Percentiles rank a stretch among this genome's conserved stretches.
Evolutionary conservation across 176 grass and related monocot genomes (phyloP).

Genomic region (Areca catechu): DNA sequence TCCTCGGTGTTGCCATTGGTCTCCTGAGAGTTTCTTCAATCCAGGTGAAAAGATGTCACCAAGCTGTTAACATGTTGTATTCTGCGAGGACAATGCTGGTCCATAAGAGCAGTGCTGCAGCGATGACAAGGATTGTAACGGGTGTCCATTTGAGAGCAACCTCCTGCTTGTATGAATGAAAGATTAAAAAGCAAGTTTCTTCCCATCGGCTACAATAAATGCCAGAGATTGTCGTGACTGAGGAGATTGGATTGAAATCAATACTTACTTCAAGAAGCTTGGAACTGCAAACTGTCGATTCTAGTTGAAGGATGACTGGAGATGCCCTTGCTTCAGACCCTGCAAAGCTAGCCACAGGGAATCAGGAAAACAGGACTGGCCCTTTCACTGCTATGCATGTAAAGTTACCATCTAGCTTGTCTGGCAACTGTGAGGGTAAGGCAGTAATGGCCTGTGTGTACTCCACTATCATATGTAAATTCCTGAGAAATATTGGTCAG

Average conservation of each 20-base stretch:
- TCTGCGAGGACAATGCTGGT: constrained; percentile 2
- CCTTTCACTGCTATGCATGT: no score
- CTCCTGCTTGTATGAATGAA: constrained; percentile 1
- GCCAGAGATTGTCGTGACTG: no score
- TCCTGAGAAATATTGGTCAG: background rate
- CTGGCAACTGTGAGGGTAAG: no score
- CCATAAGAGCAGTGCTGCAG: constrained; percentile 3
- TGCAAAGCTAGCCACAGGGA: background rate
- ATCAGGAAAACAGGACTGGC: background rate
- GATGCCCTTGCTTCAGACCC: constrained; percentile 4
- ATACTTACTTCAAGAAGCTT: constrained; percentile 15
- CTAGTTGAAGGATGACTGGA: background rate
- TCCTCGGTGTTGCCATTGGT: no score
- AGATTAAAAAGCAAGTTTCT: no score
- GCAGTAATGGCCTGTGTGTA: background rate
- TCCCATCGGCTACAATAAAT: no score
- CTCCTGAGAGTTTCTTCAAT: no score
- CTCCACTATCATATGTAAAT: background rate
- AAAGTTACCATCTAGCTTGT: no score
- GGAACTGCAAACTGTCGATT: constrained; percentile 1
- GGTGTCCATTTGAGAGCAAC: constrained; percentile 14
- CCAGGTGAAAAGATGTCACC: constrained; percentile 1
- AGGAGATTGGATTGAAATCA: background rate
- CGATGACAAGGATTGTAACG: background rate
- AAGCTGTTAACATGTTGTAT: background rate